Conservation (phyloP, 768 basidiomycete genomes). For the Pleurotus pulmonarius region DNA sequence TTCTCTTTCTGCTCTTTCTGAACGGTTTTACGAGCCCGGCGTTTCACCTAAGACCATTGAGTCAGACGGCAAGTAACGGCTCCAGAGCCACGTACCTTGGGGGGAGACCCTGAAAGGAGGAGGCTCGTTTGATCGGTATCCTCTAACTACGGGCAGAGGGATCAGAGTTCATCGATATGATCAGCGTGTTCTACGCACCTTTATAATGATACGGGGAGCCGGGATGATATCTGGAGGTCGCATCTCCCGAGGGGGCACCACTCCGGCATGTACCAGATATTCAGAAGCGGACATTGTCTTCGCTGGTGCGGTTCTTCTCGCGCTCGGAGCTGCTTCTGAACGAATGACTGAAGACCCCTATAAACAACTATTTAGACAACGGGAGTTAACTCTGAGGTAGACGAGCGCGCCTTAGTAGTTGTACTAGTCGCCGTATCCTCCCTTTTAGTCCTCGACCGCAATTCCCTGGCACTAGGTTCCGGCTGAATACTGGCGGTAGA, state of each 20-base stretch:
- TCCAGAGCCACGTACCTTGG: not conserved
- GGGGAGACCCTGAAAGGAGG: not conserved
- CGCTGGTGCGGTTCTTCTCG: not conserved
- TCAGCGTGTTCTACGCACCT: slow-evolving; percentile 19
- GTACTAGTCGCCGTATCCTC: slow-evolving; percentile 34
- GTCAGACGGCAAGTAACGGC: not conserved
- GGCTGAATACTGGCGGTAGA: slow-evolving; percentile 22
- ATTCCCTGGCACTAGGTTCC: slow-evolving; percentile 36
- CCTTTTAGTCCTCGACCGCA: slow-evolving; percentile 43
- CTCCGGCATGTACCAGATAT: not conserved
- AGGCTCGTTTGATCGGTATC: slow-evolving; percentile 25
- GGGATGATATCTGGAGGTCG: slow-evolving; percentile 12
- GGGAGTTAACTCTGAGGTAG: not conserved
- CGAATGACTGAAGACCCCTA: slow-evolving; percentile 3
- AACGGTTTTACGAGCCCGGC: slow-evolving; percentile 11
- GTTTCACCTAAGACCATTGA: not conserved
- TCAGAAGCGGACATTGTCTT: not conserved
- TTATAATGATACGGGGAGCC: slow-evolving; percentile 23
- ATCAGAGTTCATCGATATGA: not conserved
- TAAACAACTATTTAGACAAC: not conserved
- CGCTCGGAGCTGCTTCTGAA: not conserved
- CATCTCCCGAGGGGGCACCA: slow-evolving; percentile 2
- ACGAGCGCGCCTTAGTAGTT: slow-evolving; percentile 32
- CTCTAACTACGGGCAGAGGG: slow-evolving; percentile 24
- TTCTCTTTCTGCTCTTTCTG: slow-evolving; percentile 10